Conservation (phyloP, 805 yeast species). For the Spathaspora passalidarum region DNA sequence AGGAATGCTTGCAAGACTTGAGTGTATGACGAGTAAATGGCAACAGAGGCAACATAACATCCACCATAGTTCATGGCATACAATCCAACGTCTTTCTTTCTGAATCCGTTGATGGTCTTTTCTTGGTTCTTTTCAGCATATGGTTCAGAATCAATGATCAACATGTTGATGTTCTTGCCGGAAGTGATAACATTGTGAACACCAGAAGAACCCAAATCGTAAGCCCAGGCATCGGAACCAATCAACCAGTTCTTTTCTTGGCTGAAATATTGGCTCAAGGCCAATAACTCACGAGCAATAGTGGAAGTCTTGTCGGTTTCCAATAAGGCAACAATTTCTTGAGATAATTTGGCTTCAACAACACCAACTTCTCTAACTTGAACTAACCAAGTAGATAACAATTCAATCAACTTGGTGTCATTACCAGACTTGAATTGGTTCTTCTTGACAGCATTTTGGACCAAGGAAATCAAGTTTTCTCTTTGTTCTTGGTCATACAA, state of each 20-base stretch:
- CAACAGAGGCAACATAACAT: constrained; percentile 90
- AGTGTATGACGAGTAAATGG: constrained; percentile 89
- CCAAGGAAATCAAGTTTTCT: constrained; percentile 40
- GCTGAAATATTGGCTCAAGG: constrained; percentile 43
- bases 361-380: constrained; percentile 37
- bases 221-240: constrained; percentile 95
- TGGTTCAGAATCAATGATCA: constrained; percentile 86
- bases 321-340: constrained; percentile 36
- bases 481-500: constrained; percentile 55
- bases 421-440: constrained; percentile 42
- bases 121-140: constrained; percentile 32
- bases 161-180: constrained; percentile 74
- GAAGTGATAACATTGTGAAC: constrained; percentile 80
- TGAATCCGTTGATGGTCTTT: constrained; percentile 40
- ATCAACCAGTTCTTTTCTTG: constrained; percentile 71
- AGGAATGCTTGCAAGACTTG: constrained; percentile 84
- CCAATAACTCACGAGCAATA: constrained; percentile 45
- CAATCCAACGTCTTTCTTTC: constrained; percentile 89
- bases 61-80: constrained; percentile 93
- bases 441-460: constrained; percentile 45
- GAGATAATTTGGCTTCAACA: constrained; percentile 19
- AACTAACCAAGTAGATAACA: constrained; percentile 69
- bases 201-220: constrained; percentile 88
- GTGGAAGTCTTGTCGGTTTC: constrained; percentile 35
- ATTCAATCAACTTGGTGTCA: constrained; percentile 49